Base-by-base conservation (phyloP, 805 yeast species). In the Millerozyma acaciae region DNA sequence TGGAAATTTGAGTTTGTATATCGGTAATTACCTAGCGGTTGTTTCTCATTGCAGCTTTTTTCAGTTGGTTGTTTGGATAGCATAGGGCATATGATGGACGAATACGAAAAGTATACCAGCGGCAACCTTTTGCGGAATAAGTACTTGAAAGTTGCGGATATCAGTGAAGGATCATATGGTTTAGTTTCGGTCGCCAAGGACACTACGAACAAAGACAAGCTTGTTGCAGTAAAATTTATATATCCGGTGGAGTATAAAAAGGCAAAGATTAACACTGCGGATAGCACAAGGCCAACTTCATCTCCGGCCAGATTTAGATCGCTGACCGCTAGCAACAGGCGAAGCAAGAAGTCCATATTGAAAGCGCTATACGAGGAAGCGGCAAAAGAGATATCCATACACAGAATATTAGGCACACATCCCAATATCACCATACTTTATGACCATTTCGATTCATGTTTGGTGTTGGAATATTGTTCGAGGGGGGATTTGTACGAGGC, bases 111-210 rank as follows among this genome's bases (percentile, higher is more conserved):
- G 21, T 67, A 67, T 43, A 64, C 59, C 38, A 45, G 48, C 15
- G 72, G 72, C 14, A 50, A 45, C 13, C 65, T 83, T 28, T 64
- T 86, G 36, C 72, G 78, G 39, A 68, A 68, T 34, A 67, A 84
- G 35, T 90, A 87, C 61, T 62, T 66, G 37, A 80, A 80, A 46
- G 68, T 87, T 15, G 78, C 76, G 37, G 85, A 80, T 51, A 75
- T 90, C 38, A 85, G 89, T 51, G 89, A 86, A 56, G 97, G 97
- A 19, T 86, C 97, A 0, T 90, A 86, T 57, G 97, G 97, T 32
- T 74, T 84, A 29, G 97, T 90, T 6, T 79, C 94, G 2, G 69
- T 90, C 16, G 97, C 96, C 7, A 79, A 78, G 48, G 96, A 90
- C 55, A 68, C 70, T 16, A 59, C 65, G 23, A 38, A 52, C 19